phyloP scores from a whole-genome alignment of 2,329 filamentous ascomycete genomes.

The Teratosphaeria viscida region DNA sequence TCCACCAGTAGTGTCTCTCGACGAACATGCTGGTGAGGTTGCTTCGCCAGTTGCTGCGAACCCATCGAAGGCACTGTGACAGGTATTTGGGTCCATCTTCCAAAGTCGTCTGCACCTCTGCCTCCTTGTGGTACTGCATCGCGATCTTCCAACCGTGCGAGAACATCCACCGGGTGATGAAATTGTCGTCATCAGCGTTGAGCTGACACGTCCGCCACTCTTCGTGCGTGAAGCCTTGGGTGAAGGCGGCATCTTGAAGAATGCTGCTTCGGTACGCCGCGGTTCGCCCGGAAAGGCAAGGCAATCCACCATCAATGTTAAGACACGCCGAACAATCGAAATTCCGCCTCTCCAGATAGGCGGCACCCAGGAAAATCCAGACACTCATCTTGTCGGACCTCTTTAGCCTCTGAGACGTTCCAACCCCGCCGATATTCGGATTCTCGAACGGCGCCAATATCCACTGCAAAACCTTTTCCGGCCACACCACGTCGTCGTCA shows the following conservation, averaged over 20 bases:
- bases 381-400: slow-evolving; percentile 54
- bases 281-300: slow-evolving; percentile 89
- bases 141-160: slow-evolving; percentile 87
- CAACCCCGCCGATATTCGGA: slow-evolving; percentile 72
- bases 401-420: slow-evolving; percentile 78
- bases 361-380: slow-evolving; percentile 83
- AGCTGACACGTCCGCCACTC: slow-evolving; percentile 80
- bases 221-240: slow-evolving; percentile 82
- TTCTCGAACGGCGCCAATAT: slow-evolving; percentile 88
- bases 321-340: slow-evolving; percentile 96
- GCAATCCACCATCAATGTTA: slow-evolving; percentile 89
- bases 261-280: slow-evolving; percentile 87
- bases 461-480: slow-evolving; percentile 75
- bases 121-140: slow-evolving; percentile 87
- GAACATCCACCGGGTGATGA: slow-evolving; percentile 92
- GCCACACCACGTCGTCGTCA: slow-evolving; percentile 94
- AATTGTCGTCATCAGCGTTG: slow-evolving; percentile 96
- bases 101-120: slow-evolving; percentile 83
- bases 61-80: slow-evolving; percentile 89
- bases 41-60: slow-evolving; percentile 94
- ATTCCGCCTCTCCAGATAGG: slow-evolving; percentile 87
- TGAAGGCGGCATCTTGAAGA: slow-evolving; percentile 72
- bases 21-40: slow-evolving; percentile 83
- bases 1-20: slow-evolving; percentile 73
- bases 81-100: slow-evolving; percentile 83